A percentile compares a stretch with the other conserved stretches of the same genome.
These are phyloP conservation scores for Kwoniella botswanensis DNA, from an alignment of 768 basidiomycete species.

Conservation along the genomic window DNA sequence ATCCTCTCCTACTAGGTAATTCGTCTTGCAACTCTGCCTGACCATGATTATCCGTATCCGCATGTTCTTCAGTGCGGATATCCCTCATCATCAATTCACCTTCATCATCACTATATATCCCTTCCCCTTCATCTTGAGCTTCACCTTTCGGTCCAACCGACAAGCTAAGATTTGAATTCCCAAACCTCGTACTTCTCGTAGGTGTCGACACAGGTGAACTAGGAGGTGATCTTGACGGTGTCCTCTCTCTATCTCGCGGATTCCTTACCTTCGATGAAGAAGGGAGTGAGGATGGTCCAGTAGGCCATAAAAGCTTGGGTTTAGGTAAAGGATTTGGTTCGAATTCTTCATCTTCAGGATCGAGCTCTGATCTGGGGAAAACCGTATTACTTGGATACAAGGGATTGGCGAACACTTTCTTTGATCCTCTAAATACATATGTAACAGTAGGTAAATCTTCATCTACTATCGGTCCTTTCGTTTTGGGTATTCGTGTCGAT, in stretches of 20 bases:
- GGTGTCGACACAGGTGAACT: conserved; percentile 25
- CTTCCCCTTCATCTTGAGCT: conserved; percentile 2
- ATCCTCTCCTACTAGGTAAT: conserved; percentile 23
- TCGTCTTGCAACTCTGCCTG: conserved; percentile 10
- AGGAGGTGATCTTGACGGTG: conserved; percentile 21
- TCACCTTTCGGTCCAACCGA: neutral
- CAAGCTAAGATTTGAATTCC: neutral
- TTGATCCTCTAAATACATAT: conserved; percentile 51
- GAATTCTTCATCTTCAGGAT: conserved; percentile 41
- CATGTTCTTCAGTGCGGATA: neutral
- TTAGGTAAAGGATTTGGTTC: conserved; percentile 45
- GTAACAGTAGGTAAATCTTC: conserved; percentile 40
- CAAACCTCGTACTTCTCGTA: conserved; percentile 18
- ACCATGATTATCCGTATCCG: conserved; percentile 1
- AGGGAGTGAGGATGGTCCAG: conserved; percentile 15
- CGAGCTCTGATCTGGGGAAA: conserved; percentile 32
- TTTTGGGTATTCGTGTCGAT: conserved; percentile 5
- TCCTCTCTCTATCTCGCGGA: no score
- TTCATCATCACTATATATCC: conserved; percentile 25
- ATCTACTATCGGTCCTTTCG: conserved; percentile 28
- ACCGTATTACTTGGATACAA: conserved; percentile 24
- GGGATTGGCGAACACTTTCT: conserved; percentile 49
- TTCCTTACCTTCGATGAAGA: neutral
- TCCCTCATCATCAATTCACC: conserved; percentile 22
- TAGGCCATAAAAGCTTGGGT: conserved; percentile 49